Percentiles rank a stretch among this genome's conserved stretches.
Conservation (phyloP, 2,329 filamentous ascomycete species). For the Macrophomina pseudophaseolina region DNA sequence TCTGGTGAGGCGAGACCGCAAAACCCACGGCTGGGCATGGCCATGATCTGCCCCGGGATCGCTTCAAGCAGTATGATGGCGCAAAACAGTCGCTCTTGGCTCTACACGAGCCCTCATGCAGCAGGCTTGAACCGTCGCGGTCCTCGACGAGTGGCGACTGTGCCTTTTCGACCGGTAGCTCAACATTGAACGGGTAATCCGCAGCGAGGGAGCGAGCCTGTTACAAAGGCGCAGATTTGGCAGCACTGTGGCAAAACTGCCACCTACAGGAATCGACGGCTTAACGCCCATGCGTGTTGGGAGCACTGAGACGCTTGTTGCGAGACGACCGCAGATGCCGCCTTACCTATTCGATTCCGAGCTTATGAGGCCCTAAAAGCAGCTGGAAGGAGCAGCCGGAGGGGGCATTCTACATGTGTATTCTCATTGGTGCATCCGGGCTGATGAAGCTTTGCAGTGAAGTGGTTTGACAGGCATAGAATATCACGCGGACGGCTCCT, state of each 20-base stretch:
- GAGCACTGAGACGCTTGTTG: too few relatives aligned
- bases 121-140: neutral
- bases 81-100: neutral
- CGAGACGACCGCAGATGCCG: too few relatives aligned
- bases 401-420: neutral
- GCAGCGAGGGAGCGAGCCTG: too few relatives aligned
- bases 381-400: too few relatives aligned
- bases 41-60: neutral
- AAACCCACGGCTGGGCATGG: neutral
- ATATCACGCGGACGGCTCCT: neutral
- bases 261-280: too few relatives aligned
- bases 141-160: neutral
- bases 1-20: neutral
- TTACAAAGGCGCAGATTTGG: too few relatives aligned
- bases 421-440: neutral
- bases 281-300: too few relatives aligned
- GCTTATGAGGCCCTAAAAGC: neutral
- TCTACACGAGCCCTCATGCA: neutral
- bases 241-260: too few relatives aligned
- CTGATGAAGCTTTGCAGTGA: neutral
- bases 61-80: neutral
- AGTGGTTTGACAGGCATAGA: neutral
- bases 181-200: neutral
- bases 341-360: neutral
- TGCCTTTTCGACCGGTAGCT: neutral